Evolutionary conservation across 139 green algal genomes (phyloP), one percentile per base, ranked within the genome.

Genomic region (Micractinium conductrix): DNA sequence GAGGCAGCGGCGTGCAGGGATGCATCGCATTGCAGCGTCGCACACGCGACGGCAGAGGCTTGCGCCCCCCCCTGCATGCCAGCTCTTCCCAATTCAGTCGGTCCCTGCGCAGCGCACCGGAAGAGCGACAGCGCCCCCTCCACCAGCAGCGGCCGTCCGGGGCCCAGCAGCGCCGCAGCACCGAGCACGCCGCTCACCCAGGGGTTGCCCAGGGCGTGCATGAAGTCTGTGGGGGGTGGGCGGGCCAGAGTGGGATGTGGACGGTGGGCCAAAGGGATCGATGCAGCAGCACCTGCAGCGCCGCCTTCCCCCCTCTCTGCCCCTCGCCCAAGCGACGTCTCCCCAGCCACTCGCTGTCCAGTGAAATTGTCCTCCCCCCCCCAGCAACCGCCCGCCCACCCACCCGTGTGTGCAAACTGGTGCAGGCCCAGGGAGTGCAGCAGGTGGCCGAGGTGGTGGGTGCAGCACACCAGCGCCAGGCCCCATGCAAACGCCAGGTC

Each of bases 361-460:
- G n/a, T n/a, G n/a, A n/a, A n/a, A n/a, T n/a, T n/a, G n/a, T n/a
- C n/a, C n/a, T n/a, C n/a, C n/a, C n/a, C n/a, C n/a, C n/a, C n/a
- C 10, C 48, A 58, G 14, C 48, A 58, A 58, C 48, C 48, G 48
- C 62, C 17, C 28, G 28, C 4, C 62, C 62, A 69, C 62, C 12
- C 45, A 69, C 70, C 86, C n/a, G 87, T 81, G 85, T 90, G 87
- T 2, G 85, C 87, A 71, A 74, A 83, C 74, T 85, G 44, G 67
- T 93, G 89, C 60, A 87, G 75, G 42, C 91, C 89, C 26, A 94
- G 72, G 21, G 65, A 69, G 68, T 94, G 91, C 58, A 96, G 84
- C 68, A 93, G 60, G 88, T 98, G 96, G n/a, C 96, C 96, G 42
- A 93, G 73, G 81, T 98, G 96, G 88, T 96, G 92, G 28, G 73